Base-by-base conservation (phyloP, 306 rosid genomes). In the Begonia fuchsioides region DNA sequence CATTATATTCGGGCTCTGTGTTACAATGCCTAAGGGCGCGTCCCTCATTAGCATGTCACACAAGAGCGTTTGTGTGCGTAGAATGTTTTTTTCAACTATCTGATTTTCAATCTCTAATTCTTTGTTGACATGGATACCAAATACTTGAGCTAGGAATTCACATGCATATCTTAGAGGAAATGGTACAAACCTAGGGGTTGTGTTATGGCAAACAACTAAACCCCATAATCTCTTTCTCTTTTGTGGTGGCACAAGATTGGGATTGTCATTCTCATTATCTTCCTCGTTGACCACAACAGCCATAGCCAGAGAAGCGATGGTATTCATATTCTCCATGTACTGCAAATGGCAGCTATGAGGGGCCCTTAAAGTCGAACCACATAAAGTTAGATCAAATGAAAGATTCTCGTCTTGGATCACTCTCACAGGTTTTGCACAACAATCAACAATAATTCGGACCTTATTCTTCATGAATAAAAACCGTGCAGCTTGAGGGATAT, bases 81-180 rank as follows among this genome's bases (percentile, higher is more conserved):
- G 72, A 52, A 90, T 77, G 64, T 81, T 81, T 74, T 84, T 90
- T 73, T 90, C 97, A 51, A 79, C 56, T 17, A 76, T 75, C 71
- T 90, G 97, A 67, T 54, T 62, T 63, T 84, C 95, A 55, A 90
- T 65, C 67, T 90, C 95, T 32, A 84, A 38, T 69, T 84, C 97
- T 72, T 74, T 90, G 66, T 81, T 81, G 65, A 90, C 95, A 70
- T 90, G 95, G 65, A 90, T 79, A 58, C 90, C 90, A 79, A 90
- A 90, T 38, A 84, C 97, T 74, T 90, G 97, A 52, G 93, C 76
- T 57, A 90, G 80, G 47, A 90, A 90, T 57, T 90, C 97, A 63
- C 97, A 90, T 50, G 97, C 97, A 75, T 84, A 90, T 69, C 97
- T 72, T 47, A 90, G 95, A 66, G 97, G 97, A 72, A 90, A 90